phyloP scores from a whole-genome alignment of 768 basidiomycete genomes.

The Tricholoma flavovirens region DNA sequence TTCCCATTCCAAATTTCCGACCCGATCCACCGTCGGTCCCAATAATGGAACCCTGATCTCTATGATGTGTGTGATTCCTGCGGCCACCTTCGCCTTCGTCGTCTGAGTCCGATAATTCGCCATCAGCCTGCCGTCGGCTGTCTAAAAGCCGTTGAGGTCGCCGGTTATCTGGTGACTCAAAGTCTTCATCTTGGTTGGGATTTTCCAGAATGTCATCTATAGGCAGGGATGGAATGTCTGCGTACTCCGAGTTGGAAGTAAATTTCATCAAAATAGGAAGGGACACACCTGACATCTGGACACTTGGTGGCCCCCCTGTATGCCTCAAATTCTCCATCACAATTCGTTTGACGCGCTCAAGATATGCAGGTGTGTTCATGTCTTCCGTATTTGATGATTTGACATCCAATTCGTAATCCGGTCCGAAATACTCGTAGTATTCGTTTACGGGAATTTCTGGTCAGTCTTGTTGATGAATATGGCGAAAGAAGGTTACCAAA shows the following conservation, averaged over 20 bases:
- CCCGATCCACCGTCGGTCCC: conserved; percentile 37
- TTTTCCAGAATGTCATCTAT: conserved; percentile 85
- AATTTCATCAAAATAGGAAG: conserved; percentile 1
- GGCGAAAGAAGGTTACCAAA: conserved; percentile 8
- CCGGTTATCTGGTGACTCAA: conserved; percentile 70
- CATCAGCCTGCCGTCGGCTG: conserved; percentile 74
- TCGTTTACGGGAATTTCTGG: conserved; percentile 93
- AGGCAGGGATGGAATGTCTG: conserved; percentile 80
- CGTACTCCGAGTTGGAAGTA: neutral
- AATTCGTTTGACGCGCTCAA: conserved; percentile 88
- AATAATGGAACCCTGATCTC: conserved; percentile 45
- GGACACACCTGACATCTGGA: conserved; percentile 75
- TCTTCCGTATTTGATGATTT: conserved; percentile 94
- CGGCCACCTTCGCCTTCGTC: conserved; percentile 93
- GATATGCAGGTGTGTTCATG: conserved; percentile 86
- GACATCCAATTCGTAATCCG: conserved; percentile 94
- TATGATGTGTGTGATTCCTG: conserved; percentile 58
- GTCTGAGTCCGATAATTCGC: conserved; percentile 93
- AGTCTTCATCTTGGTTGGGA: conserved; percentile 75
- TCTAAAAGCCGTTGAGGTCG: conserved; percentile 76
- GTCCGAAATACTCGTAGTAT: conserved; percentile 99
- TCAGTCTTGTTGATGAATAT: neutral
- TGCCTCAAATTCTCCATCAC: conserved; percentile 89
- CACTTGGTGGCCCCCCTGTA: conserved; percentile 83
- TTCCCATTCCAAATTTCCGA: conserved; percentile 58